These are phyloP conservation scores for Annona squamosa DNA, from an alignment of 164 flowering plant species.

Conservation along the genomic window DNA sequence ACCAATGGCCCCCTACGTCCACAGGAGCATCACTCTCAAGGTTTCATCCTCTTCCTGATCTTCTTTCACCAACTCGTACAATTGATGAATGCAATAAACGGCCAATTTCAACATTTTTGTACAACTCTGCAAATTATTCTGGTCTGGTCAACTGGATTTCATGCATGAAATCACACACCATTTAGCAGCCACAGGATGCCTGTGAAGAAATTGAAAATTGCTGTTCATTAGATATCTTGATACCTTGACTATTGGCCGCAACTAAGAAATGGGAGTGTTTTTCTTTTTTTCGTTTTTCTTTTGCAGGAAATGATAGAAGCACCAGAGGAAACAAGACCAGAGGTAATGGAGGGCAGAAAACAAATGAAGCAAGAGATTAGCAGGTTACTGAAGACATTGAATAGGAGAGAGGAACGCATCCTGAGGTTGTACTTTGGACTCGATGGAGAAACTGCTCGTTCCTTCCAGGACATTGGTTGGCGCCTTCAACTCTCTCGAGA, in stretches of 20 bases:
- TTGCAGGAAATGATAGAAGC: slow-evolving; percentile 49
- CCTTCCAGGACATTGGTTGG: slow-evolving; percentile 51
- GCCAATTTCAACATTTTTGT: not conserved
- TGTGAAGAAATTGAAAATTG: not conserved
- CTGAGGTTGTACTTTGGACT: slow-evolving; percentile 40
- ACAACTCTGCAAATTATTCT: too few species aligned
- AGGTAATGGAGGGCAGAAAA: slow-evolving; percentile 33
- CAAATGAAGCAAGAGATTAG: slow-evolving; percentile 31
- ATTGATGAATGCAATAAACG: not conserved
- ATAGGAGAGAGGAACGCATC: slow-evolving; percentile 34
- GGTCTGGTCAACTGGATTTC: too few species aligned
- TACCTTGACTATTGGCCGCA: not conserved
- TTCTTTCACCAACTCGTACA: not conserved
- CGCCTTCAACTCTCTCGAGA: slow-evolving; percentile 47
- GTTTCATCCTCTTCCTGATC: slow-evolving; percentile 15
- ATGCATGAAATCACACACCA: too few species aligned
- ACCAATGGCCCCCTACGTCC: slow-evolving; percentile 16
- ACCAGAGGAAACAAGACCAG: slow-evolving; percentile 45
- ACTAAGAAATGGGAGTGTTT: not conserved
- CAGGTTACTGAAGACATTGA: slow-evolving; percentile 27
- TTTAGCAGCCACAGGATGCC: not conserved
- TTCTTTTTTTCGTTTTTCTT: not conserved
- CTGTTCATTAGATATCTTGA: not conserved
- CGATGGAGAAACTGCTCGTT: slow-evolving; percentile 35
- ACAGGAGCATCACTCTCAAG: slow-evolving; percentile 41